phyloP scores from a whole-genome alignment of 495 filamentous ascomycete genomes.

The Hypoxylon crocopeplum region DNA sequence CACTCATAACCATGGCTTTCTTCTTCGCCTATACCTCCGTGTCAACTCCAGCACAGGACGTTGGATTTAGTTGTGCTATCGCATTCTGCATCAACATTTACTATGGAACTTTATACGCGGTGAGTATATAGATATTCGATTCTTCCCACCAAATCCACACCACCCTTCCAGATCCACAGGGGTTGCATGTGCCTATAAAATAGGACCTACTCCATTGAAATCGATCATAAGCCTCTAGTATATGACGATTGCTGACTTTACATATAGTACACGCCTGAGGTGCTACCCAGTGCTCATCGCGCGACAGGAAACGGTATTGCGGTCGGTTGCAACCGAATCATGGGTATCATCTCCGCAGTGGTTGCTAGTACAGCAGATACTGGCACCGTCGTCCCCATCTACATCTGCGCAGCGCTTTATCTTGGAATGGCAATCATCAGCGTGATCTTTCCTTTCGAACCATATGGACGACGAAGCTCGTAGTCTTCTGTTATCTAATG shows the following conservation, averaged over 20 bases:
- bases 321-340: conserved; percentile 71
- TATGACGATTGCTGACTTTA: background rate
- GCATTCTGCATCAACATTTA: conserved; percentile 74
- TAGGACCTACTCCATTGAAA: too few species aligned
- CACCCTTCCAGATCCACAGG: too few species aligned
- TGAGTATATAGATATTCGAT: conserved; percentile 27
- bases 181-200: background rate
- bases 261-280: conserved; percentile 56
- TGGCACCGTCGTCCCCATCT: conserved; percentile 67
- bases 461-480: conserved; percentile 70
- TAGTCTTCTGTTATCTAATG: conserved; percentile 33
- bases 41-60: conserved; percentile 62
- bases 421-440: conserved; percentile 68
- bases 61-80: conserved; percentile 71
- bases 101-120: conserved; percentile 73
- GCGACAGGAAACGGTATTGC: conserved; percentile 75
- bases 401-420: conserved; percentile 71
- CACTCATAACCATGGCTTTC: conserved; percentile 66
- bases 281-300: conserved; percentile 71
- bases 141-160: background rate
- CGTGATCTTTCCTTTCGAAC: conserved; percentile 72
- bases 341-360: conserved; percentile 74
- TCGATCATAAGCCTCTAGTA: too few species aligned
- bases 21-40: conserved; percentile 75
- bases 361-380: conserved; percentile 67